Evolutionary conservation across 257 asterid species (phyloP).

Genomic region (Solanum pennellii): DNA sequence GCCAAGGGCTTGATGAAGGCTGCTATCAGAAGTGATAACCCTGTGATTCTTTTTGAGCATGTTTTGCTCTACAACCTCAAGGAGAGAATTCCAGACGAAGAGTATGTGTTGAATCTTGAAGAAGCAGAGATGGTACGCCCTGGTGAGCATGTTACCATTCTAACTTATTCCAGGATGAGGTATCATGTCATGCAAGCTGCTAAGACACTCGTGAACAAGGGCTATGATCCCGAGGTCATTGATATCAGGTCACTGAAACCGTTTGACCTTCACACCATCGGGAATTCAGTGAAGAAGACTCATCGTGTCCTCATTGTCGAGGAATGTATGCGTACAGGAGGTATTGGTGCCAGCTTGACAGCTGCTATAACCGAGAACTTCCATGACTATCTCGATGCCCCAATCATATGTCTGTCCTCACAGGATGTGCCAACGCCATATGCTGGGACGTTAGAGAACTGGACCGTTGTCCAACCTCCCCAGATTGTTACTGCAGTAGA

Average conservation of each 20-base stretch:
- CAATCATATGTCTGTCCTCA: constrained; percentile 61
- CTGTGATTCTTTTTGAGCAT: constrained; percentile 72
- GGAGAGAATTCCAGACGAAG: constrained; percentile 78
- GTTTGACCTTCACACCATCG: constrained; percentile 63
- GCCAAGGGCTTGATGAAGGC: constrained; percentile 86
- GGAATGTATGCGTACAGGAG: constrained; percentile 93
- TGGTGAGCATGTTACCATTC: constrained; percentile 69
- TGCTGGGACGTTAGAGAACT: constrained; percentile 63
- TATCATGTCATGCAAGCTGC: constrained; percentile 93
- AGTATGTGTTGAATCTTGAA: constrained; percentile 52
- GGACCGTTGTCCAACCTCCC: constrained; percentile 79
- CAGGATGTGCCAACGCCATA: constrained; percentile 91
- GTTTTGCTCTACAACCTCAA: constrained; percentile 74
- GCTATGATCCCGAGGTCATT: constrained; percentile 74
- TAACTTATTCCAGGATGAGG: constrained; percentile 80
- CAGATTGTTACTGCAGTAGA: constrained; percentile 80
- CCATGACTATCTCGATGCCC: constrained; percentile 70
- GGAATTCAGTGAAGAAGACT: constrained; percentile 77
- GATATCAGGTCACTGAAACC: constrained; percentile 85
- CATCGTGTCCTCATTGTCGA: constrained; percentile 69
- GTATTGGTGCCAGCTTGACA: constrained; percentile 77
- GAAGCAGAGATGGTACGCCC: constrained; percentile 88
- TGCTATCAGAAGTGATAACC: constrained; percentile 72
- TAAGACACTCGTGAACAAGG: constrained; percentile 59
- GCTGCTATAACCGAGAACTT: constrained; percentile 65